Evolutionary conservation across 176 grass and related monocot species (phyloP).

Genomic region (Dendrocalamus sinicus): DNA sequence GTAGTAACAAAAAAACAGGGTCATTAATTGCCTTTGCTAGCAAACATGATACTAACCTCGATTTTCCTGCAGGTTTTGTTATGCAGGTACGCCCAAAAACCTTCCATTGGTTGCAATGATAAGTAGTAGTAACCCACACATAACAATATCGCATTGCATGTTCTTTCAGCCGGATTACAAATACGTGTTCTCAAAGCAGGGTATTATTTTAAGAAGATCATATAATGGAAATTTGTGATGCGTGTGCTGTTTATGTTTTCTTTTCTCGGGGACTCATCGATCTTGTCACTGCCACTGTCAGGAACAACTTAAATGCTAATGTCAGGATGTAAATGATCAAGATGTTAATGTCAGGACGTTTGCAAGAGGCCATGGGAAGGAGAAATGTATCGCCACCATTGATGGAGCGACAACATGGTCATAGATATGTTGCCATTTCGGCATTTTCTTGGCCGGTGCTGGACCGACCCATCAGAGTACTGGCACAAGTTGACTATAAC

Average conservation of each 20-base stretch:
- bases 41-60: too few species aligned
- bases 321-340: conserved; percentile 7
- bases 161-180: not conserved
- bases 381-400: not conserved
- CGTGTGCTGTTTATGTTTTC: not conserved
- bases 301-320: conserved; percentile 14
- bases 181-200: not conserved
- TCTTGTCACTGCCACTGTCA: conserved; percentile 1
- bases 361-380: not conserved
- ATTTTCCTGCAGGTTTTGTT: too few species aligned
- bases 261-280: not conserved
- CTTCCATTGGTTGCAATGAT: too few species aligned
- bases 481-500: not conserved
- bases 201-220: not conserved
- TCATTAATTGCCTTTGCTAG: too few species aligned
- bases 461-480: not conserved
- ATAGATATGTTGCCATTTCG: not conserved
- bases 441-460: not conserved
- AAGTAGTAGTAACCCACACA: not conserved
- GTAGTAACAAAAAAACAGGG: too few species aligned
- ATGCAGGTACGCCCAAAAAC: too few species aligned
- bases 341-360: not conserved
- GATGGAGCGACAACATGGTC: not conserved
- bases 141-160: not conserved
- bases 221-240: not conserved